Conservation (phyloP, 345 rosid species). For the Mallotus nudiflorus region DNA sequence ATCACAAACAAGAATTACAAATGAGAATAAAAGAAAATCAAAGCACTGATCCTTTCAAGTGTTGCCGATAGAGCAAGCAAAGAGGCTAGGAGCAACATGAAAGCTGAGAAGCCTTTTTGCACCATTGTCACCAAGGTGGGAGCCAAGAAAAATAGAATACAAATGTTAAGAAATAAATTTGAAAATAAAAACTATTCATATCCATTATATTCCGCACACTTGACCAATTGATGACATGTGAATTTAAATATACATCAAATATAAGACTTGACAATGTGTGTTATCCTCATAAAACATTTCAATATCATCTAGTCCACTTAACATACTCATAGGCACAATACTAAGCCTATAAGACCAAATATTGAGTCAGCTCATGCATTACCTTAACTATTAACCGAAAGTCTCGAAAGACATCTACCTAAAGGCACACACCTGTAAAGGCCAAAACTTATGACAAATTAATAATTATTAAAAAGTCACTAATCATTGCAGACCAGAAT, state of each 20-base stretch:
- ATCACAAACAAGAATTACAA: too few relatives aligned
- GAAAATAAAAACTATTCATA: too few relatives aligned
- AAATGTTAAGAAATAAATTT: too few relatives aligned
- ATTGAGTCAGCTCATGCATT: slow-evolving; percentile 55
- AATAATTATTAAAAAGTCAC: neutral
- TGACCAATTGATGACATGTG: slow-evolving; percentile 64
- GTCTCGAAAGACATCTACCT: slow-evolving; percentile 55
- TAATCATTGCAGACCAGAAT: too few relatives aligned
- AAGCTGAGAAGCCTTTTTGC: too few relatives aligned
- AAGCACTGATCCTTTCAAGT: too few relatives aligned
- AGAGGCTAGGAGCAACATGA: too few relatives aligned
- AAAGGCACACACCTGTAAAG: slow-evolving; percentile 72
- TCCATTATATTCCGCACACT: slow-evolving; percentile 77
- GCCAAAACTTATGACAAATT: neutral
- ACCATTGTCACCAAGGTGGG: too few relatives aligned
- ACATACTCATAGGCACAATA: slow-evolving; percentile 51
- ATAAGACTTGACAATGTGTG: slow-evolving; percentile 62
- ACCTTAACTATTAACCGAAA: slow-evolving; percentile 51
- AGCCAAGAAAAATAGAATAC: too few relatives aligned
- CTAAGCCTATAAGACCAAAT: slow-evolving; percentile 78
- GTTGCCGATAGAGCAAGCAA: too few relatives aligned
- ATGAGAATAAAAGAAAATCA: too few relatives aligned
- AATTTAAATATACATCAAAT: slow-evolving; percentile 61
- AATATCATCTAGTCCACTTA: slow-evolving; percentile 37
- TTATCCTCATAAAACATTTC: slow-evolving; percentile 53